Base-by-base conservation (phyloP, 2,329 filamentous ascomycete genomes). In the Chaetomium olivaceum region DNA sequence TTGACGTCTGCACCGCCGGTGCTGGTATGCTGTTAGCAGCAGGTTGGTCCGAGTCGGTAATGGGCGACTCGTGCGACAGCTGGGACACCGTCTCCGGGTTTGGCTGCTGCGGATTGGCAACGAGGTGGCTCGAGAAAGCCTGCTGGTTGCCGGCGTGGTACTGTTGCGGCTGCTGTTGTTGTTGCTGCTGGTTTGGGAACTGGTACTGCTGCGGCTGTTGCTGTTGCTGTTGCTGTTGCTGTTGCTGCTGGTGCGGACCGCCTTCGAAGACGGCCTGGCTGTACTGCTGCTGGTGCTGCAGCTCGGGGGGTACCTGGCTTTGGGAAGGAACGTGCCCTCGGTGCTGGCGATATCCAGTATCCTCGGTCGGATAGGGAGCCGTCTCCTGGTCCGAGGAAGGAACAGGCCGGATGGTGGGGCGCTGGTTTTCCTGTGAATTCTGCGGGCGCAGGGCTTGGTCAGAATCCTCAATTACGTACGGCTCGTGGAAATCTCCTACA, bases 41-140 rank as follows among this genome's bases (percentile, higher is more conserved):
- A 56, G 72, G 73, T 63, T 78, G 77, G 66, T 85, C 84, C 48
- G 79, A 78, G 68, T 87, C 85, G 51, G 79, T 78, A 21, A 81
- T 74, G 43, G 82, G 83, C 39, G 86, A 88, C 66, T 89, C 87
- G 79, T 85, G 82, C 73, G 87, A 89, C 70, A 87, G 74, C 75
- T 88, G 86, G 7, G 86, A 89, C 46, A 86, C 76, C 5, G 86
- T 87, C 74, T 89, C 87, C 31, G 85, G 77, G 72, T 87, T 88
- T 63, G 79, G 79, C 46, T 76, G 77, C 68, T 81, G 79, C 46
- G 77, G 72, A 68, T 73, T 76, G 68, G 71, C 75, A 68, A 70
- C 75, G 61, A 78, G 73, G 62, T 79, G 77, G 48, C 74, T 74
- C n/a, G 77, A 73, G 66, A 74, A 74, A 50, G 75, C 70, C 61